A percentile compares a stretch with the other conserved stretches of the same genome.
These are phyloP conservation scores for Geotrichum macrosporum DNA, from an alignment of 1,139 yeast genomes.

Conservation along the genomic window DNA sequence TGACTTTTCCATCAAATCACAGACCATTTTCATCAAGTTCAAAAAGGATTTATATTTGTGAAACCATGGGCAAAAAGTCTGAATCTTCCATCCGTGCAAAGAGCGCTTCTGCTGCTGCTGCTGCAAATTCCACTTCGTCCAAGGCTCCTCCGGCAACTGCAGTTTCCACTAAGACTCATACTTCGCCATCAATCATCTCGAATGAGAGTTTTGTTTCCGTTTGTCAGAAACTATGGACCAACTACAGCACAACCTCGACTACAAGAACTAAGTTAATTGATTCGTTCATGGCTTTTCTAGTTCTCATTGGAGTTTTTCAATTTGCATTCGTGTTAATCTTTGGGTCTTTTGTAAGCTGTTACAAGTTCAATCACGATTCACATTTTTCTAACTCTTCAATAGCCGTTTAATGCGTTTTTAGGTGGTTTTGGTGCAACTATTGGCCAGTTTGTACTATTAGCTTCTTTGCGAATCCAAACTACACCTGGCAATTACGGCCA, in stretches of 20 bases:
- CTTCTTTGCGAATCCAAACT: constrained; percentile 66
- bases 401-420: constrained; percentile 92
- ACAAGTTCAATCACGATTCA: too few species aligned
- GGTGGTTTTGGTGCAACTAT: constrained; percentile 92
- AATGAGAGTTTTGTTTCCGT: constrained; percentile 7
- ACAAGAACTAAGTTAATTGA: constrained; percentile 58
- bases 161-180: constrained; percentile 1
- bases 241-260: constrained; percentile 28
- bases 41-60: too few species aligned
- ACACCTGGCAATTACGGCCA: constrained; percentile 41
- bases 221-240: constrained; percentile 24
- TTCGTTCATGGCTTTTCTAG: constrained; percentile 67
- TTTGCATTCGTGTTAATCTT: constrained; percentile 69
- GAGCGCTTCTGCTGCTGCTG: constrained; percentile 10
- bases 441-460: constrained; percentile 89
- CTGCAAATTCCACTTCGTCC: constrained; percentile 10
- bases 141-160: constrained; percentile 1
- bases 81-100: background rate
- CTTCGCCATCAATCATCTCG: background rate
- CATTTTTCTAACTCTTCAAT: too few species aligned
- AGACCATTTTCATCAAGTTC: too few species aligned
- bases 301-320: constrained; percentile 70
- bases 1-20: background rate
- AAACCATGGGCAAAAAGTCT: constrained; percentile 19
- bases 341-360: constrained; percentile 62